Conservation (phyloP, 371 early-diverging fungal species). For the Thermomucor indicae-seudaticae region DNA sequence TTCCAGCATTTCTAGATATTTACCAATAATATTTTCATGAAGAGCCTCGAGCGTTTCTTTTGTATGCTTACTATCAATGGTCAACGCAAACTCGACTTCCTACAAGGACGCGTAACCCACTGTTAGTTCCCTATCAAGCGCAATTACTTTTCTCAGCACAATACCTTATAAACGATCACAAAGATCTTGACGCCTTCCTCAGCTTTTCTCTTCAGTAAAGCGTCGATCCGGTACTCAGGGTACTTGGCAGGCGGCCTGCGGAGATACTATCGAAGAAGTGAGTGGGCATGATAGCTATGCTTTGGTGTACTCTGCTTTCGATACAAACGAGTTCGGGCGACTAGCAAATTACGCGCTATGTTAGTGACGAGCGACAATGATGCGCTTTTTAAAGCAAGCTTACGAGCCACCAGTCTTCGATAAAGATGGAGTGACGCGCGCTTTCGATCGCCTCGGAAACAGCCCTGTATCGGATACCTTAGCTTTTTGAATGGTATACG, state of each 20-base stretch:
- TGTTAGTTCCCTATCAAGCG: not conserved
- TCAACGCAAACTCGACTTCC: constrained; percentile 80
- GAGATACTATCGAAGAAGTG: constrained; percentile 52
- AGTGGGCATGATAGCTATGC: not conserved
- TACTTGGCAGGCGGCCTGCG: constrained; percentile 73
- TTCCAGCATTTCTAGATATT: not conserved
- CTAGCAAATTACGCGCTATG: constrained; percentile 6
- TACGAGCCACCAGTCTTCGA: constrained; percentile 93
- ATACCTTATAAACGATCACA: constrained; percentile 81
- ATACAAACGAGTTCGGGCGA: constrained; percentile 43
- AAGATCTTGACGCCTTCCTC: constrained; percentile 87
- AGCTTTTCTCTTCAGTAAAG: constrained; percentile 80
- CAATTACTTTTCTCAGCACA: not conserved
- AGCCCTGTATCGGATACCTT: constrained; percentile 31
- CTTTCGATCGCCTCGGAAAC: constrained; percentile 74
- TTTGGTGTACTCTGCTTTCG: not conserved
- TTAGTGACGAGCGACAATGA: not conserved
- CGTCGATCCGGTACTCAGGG: constrained; percentile 79
- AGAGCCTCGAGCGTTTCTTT: constrained; percentile 70
- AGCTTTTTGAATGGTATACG: not conserved
- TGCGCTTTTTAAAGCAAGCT: constrained; percentile 3
- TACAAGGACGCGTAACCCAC: not conserved
- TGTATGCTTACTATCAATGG: constrained; percentile 79
- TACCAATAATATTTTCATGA: constrained; percentile 74
- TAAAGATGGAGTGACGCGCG: constrained; percentile 77